phyloP scores from a whole-genome alignment of 2,329 filamentous ascomycete genomes.

The Trichoderma endophyticum region DNA sequence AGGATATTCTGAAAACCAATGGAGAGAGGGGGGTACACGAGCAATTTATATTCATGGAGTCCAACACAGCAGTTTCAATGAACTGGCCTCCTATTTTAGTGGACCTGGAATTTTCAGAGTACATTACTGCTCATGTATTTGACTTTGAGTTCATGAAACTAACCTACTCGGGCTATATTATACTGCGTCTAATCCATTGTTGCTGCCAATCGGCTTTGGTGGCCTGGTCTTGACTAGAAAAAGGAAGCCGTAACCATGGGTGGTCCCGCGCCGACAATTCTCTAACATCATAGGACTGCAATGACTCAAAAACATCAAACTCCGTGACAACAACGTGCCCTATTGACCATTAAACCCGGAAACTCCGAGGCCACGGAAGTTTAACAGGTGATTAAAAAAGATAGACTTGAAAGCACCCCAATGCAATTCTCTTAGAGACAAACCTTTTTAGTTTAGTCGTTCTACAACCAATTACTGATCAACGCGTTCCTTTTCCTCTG shows the following conservation, averaged over 20 bases:
- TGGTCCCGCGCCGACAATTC: neutral
- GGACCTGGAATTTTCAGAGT: neutral
- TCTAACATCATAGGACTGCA: neutral
- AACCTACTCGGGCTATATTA: neutral
- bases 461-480: neutral
- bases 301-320: neutral
- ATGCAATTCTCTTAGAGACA: neutral
- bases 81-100: neutral
- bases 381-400: too few relatives aligned
- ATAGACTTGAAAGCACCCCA: neutral
- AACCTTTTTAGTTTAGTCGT: neutral
- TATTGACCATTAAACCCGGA: neutral
- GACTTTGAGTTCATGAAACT: neutral
- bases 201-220: neutral
- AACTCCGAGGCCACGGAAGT: neutral
- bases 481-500: neutral
- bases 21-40: neutral
- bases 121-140: neutral
- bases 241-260: neutral
- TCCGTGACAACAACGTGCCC: neutral
- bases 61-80: fast-evolving
- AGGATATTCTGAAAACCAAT: neutral
- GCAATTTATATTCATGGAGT: neutral
- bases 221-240: neutral
- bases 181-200: neutral